phyloP scores from a whole-genome alignment of 352 stramenopile species.

The Thalassiosira livingstoniorum region DNA sequence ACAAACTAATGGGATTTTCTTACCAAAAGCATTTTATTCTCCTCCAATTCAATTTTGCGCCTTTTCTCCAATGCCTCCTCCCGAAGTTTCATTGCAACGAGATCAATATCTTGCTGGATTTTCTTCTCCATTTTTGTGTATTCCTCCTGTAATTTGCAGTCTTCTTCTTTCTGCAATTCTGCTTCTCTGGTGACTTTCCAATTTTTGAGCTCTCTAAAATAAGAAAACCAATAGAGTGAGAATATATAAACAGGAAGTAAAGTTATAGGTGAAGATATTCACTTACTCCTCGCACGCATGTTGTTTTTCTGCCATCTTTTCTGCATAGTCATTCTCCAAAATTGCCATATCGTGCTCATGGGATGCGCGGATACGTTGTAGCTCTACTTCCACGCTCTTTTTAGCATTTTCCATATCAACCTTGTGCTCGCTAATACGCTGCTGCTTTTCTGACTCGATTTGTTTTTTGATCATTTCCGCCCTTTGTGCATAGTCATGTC shows the following conservation, averaged over 20 bases:
- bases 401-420: slow-evolving; percentile 18
- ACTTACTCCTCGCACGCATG: slow-evolving; percentile 37
- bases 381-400: slow-evolving; percentile 2
- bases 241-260: not conserved
- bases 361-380: slow-evolving; percentile 19
- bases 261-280: not conserved
- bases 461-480: slow-evolving; percentile 29
- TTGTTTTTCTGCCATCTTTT: slow-evolving; percentile 35
- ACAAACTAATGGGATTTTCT: slow-evolving; percentile 1
- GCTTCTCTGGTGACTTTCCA: slow-evolving; percentile 40
- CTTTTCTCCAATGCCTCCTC: slow-evolving; percentile 46
- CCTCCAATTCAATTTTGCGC: slow-evolving; percentile 1
- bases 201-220: slow-evolving; percentile 38
- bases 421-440: slow-evolving; percentile 35
- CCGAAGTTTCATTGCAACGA: slow-evolving; percentile 34
- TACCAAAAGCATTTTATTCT: slow-evolving; percentile 25
- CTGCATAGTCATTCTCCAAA: slow-evolving; percentile 40
- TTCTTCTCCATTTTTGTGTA: slow-evolving; percentile 42
- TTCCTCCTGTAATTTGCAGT: slow-evolving; percentile 27
- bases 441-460: slow-evolving; percentile 24
- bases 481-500: slow-evolving; percentile 32
- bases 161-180: slow-evolving; percentile 31
- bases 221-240: not conserved
- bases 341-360: slow-evolving; percentile 34
- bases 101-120: slow-evolving; percentile 45